These are phyloP conservation scores for Candida multigemmis DNA, from an alignment of 805 yeast species.

Conservation along the genomic window DNA sequence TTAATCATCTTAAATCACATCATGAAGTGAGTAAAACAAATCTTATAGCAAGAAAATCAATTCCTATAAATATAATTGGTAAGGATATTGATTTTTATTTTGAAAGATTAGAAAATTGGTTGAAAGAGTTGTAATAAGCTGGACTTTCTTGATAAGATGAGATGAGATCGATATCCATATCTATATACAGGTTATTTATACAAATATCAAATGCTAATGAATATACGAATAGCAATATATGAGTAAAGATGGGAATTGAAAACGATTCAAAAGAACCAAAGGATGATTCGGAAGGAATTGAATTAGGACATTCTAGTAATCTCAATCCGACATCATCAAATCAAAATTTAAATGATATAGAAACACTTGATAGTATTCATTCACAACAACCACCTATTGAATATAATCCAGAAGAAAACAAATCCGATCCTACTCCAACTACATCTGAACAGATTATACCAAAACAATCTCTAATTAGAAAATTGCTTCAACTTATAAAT, in stretches of 20 bases:
- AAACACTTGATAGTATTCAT: no score
- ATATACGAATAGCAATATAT: not conserved
- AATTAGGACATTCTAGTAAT: no score
- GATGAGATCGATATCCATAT: conserved; percentile 1
- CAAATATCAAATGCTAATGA: not conserved
- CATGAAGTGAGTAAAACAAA: conserved; percentile 21
- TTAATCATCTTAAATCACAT: conserved; percentile 19
- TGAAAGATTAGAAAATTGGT: conserved; percentile 8
- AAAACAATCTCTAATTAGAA: conserved; percentile 7
- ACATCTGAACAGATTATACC: conserved; percentile 4
- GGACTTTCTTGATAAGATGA: not conserved
- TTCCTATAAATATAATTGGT: conserved; percentile 23
- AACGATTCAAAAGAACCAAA: no score
- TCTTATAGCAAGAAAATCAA: conserved; percentile 20
- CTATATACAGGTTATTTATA: not conserved
- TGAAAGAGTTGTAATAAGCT: not conserved
- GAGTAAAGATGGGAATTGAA: no score
- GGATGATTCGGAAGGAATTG: no score
- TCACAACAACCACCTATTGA: no score
- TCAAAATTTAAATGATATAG: no score
- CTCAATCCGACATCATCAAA: no score
- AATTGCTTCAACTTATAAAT: conserved; percentile 3
- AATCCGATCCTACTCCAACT: no score
- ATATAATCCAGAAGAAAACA: no score
- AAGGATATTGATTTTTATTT: conserved; percentile 14